These are phyloP conservation scores for Penium margaritaceum DNA, from an alignment of 139 green algal species.

Conservation along the genomic window DNA sequence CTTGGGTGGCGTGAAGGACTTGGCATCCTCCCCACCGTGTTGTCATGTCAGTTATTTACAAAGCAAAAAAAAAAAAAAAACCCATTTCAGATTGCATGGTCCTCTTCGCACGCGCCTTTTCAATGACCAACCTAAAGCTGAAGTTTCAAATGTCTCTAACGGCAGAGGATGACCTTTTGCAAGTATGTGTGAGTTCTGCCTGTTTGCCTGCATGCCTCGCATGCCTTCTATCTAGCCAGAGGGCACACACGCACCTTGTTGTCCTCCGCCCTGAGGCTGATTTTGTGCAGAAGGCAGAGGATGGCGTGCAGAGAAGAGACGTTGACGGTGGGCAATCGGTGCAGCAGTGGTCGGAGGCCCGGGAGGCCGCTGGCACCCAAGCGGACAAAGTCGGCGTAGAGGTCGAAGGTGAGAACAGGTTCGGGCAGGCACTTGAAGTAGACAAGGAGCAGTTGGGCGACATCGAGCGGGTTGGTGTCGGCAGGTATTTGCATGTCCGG, in stretches of 20 bases:
- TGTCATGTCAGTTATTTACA: no score
- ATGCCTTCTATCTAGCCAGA: no score
- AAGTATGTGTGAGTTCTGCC: no score
- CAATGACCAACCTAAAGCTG: no score
- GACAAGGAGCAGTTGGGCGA: slow-evolving; percentile 27
- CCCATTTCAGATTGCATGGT: no score
- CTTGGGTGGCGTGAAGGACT: no score
- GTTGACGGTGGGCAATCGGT: slow-evolving; percentile 14
- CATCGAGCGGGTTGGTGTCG: slow-evolving; percentile 15
- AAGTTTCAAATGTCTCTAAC: no score
- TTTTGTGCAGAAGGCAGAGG: slow-evolving; percentile 2
- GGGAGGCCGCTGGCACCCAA: slow-evolving; percentile 9
- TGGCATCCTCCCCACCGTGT: no score
- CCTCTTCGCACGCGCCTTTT: no score
- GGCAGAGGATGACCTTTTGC: no score
- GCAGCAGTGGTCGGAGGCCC: slow-evolving; percentile 10
- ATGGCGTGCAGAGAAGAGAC: slow-evolving; percentile 9
- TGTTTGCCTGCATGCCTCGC: background rate
- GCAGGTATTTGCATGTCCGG: background rate
- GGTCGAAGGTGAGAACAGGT: slow-evolving; percentile 29
- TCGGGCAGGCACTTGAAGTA: slow-evolving; percentile 35
- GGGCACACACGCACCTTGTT: slow-evolving; percentile 21
- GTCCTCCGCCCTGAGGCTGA: slow-evolving; percentile 16
- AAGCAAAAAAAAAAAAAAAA: no score
- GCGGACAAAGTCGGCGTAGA: slow-evolving; percentile 17